Conservation (phyloP, 2,329 filamentous ascomycete genomes). For the Cryphonectria radicalis region DNA sequence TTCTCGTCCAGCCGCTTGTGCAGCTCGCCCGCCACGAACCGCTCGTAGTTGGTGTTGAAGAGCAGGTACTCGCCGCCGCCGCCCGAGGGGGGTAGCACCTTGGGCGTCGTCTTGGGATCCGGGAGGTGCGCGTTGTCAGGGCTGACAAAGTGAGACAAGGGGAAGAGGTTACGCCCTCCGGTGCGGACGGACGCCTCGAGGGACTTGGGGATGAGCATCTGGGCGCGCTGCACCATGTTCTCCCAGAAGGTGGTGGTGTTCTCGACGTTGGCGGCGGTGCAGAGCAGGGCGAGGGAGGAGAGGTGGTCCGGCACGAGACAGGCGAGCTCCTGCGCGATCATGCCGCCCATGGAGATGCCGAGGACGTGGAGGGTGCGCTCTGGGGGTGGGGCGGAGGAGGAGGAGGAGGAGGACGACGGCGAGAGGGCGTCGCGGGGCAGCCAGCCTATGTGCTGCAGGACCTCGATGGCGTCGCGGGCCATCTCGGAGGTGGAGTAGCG, state of each 20-base stretch:
- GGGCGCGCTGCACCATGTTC: conserved; percentile 62
- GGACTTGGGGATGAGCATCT: conserved; percentile 70
- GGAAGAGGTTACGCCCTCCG: conserved; percentile 70
- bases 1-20: conserved; percentile 67
- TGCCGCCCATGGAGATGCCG: conserved; percentile 85
- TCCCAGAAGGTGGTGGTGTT: conserved; percentile 66
- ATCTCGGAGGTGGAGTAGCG: conserved; percentile 85
- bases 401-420: conserved; percentile 31
- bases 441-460: conserved; percentile 74
- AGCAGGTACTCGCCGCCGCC: conserved; percentile 44
- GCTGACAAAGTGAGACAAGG: conserved; percentile 61
- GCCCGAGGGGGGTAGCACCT: conserved; percentile 39
- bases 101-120: conserved; percentile 45
- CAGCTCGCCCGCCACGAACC: conserved; percentile 80
- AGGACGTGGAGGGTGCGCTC: conserved; percentile 64
- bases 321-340: conserved; percentile 86
- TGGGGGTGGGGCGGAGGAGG: not conserved
- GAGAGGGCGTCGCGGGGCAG: conserved; percentile 36
- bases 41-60: conserved; percentile 79
- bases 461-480: conserved; percentile 76
- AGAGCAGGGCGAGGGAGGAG: conserved; percentile 61
- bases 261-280: conserved; percentile 64
- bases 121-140: conserved; percentile 64
- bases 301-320: conserved; percentile 57
- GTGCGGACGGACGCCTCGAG: conserved; percentile 68